Percentiles rank a stretch among this genome's conserved stretches.
Conservation (phyloP, 768 basidiomycete genomes). For the Termitomyces sp. region DNA sequence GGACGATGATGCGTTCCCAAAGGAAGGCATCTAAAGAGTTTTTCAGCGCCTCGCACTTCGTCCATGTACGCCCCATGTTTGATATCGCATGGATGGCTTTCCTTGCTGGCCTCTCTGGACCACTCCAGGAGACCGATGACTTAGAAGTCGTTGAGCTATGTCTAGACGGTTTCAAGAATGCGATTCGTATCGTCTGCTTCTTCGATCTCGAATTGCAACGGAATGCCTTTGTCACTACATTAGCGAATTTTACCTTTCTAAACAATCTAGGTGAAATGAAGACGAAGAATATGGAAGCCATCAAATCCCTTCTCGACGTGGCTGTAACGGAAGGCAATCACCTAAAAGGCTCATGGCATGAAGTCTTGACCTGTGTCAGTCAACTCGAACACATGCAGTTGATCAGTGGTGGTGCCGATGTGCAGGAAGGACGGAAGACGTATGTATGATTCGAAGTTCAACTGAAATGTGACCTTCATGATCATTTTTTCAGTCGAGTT, state of each 20-base stretch:
- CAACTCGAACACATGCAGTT: constrained; percentile 99
- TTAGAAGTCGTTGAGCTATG: constrained; percentile 88
- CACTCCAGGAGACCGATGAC: constrained; percentile 93
- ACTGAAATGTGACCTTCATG: constrained; percentile 5
- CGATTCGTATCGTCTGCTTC: constrained; percentile 95
- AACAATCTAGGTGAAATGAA: constrained; percentile 99
- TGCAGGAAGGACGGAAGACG: constrained; percentile 82
- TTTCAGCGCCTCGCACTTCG: constrained; percentile 93
- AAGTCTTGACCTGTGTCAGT: constrained; percentile 94
- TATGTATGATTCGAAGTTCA: constrained; percentile 28
- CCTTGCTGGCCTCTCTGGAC: constrained; percentile 90
- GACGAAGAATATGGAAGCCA: constrained; percentile 98
- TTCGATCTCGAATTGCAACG: constrained; percentile 96
- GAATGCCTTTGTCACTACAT: constrained; percentile 97
- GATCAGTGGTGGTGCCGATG: constrained; percentile 85
- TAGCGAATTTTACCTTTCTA: constrained; percentile 95
- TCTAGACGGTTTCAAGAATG: constrained; percentile 92
- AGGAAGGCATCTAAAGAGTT: constrained; percentile 83
- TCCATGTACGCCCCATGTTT: constrained; percentile 98
- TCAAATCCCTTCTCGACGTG: constrained; percentile 90
- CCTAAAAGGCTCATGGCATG: constrained; percentile 93
- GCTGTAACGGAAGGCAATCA: constrained; percentile 97
- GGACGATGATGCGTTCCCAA: constrained; percentile 87
- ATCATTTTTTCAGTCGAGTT: constrained; percentile 27
- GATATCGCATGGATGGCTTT: constrained; percentile 99